Conservation (phyloP, 495 filamentous ascomycete genomes). For the Aspergillus olivimuriae region DNA sequence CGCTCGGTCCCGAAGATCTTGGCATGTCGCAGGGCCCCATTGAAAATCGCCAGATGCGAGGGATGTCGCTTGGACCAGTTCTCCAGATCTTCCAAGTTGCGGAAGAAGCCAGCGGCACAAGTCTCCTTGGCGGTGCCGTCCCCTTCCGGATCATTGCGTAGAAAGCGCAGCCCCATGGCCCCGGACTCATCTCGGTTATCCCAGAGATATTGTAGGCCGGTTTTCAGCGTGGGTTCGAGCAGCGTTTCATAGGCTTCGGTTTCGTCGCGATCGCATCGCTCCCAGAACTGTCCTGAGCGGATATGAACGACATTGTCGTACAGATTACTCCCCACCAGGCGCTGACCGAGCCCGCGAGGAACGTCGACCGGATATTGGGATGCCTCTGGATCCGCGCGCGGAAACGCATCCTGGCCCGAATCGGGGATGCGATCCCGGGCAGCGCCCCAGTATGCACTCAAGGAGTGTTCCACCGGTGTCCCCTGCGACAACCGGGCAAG, state of each 20-base stretch:
- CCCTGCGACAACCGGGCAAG: conserved; percentile 8
- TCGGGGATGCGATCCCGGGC: conserved; percentile 19
- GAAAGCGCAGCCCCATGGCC: conserved; percentile 10
- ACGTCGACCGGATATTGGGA: neutral
- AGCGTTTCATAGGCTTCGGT: conserved; percentile 2
- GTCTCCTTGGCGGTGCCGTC: conserved; percentile 13
- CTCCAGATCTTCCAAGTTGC: conserved; percentile 13
- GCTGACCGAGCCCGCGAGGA: neutral
- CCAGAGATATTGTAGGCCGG: conserved; percentile 14
- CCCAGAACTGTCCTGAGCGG: conserved; percentile 19
- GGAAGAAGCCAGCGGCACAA: conserved; percentile 18
- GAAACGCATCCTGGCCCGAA: conserved; percentile 10
- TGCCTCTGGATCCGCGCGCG: neutral
- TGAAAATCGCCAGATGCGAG: conserved; percentile 17
- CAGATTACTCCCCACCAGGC: conserved; percentile 9
- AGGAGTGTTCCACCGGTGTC: conserved; percentile 4
- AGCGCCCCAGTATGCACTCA: conserved; percentile 22
- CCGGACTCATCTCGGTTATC: conserved; percentile 2
- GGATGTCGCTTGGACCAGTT: conserved; percentile 15
- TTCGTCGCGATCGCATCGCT: conserved; percentile 8
- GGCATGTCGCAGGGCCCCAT: conserved; percentile 14
- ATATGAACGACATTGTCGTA: conserved; percentile 16
- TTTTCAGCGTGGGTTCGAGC: conserved; percentile 10
- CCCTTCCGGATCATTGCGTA: conserved; percentile 1
- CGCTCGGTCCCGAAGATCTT: conserved; percentile 13